phyloP scores from a whole-genome alignment of 257 asterid genomes.

The Scutellaria galericulata region DNA sequence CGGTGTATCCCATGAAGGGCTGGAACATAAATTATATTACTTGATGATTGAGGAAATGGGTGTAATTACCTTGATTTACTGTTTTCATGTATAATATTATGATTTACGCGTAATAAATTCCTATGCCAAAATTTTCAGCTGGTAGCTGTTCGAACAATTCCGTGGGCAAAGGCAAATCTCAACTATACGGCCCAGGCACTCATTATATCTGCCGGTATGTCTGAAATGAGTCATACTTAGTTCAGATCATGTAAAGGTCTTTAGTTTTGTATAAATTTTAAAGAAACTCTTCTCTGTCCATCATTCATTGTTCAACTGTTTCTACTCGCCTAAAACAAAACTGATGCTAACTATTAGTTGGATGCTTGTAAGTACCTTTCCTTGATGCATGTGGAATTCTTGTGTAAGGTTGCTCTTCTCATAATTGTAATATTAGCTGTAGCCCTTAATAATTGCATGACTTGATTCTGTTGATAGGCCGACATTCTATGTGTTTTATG shows the following conservation, averaged over 20 bases:
- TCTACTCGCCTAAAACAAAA: not conserved
- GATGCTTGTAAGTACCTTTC: not conserved
- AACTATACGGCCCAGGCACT: conserved; percentile 88
- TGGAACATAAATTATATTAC: not conserved
- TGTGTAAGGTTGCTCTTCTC: not conserved
- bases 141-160: conserved; percentile 66
- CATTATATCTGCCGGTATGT: conserved; percentile 76
- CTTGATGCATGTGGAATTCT: not conserved
- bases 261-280: conserved; percentile 19
- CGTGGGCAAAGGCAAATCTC: conserved; percentile 88
- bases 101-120: not conserved
- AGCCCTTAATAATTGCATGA: not conserved
- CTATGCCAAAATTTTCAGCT: conserved; percentile 48
- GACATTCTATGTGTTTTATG: not conserved
- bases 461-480: not conserved
- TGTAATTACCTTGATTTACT: not conserved
- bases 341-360: not conserved
- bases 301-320: conserved; percentile 3
- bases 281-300: not conserved
- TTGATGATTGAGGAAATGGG: not conserved
- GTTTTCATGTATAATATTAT: not conserved
- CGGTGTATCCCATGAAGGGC: not conserved
- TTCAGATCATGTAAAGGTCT: not conserved
- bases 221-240: not conserved
- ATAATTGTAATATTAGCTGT: not conserved